Evolutionary conservation across 2,329 filamentous ascomycete species (phyloP).

Genomic region (Botrytis deweyae): DNA sequence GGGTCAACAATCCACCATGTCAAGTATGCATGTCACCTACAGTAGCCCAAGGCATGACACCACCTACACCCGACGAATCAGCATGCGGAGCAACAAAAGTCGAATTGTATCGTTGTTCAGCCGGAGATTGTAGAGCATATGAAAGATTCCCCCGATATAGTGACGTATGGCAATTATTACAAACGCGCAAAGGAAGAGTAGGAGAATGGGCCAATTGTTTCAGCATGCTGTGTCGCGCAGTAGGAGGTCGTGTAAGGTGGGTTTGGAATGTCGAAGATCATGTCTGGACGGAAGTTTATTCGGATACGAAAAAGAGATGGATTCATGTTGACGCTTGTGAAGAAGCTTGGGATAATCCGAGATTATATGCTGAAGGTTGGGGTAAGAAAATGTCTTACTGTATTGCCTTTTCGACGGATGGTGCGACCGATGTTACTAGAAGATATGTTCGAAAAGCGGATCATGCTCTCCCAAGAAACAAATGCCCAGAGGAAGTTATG

Average conservation of each 20-base stretch:
- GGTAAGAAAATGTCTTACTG: conserved; percentile 96
- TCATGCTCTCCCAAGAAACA: conserved; percentile 70
- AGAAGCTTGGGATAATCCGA: conserved; percentile 91
- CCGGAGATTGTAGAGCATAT: conserved; percentile 68
- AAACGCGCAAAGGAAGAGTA: conserved; percentile 80
- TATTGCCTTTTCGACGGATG: conserved; percentile 93
- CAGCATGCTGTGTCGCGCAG: conserved; percentile 92
- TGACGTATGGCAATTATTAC: conserved; percentile 88
- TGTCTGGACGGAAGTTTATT: conserved; percentile 97
- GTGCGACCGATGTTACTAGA: conserved; percentile 64
- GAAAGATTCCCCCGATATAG: conserved; percentile 94
- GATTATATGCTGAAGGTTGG: conserved; percentile 93
- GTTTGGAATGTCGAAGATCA: conserved; percentile 98
- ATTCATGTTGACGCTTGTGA: conserved; percentile 96
- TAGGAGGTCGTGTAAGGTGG: conserved; percentile 90
- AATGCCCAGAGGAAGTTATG: conserved; percentile 84
- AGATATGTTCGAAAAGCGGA: conserved; percentile 70
- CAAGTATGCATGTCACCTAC: conserved; percentile 79
- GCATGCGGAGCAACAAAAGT: conserved; percentile 84
- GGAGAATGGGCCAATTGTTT: conserved; percentile 99
- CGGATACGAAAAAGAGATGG: conserved; percentile 89
- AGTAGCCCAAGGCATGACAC: conserved; percentile 76
- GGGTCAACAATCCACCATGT: conserved; percentile 94
- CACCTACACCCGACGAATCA: conserved; percentile 83
- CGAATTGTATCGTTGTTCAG: conserved; percentile 86